Evolutionary conservation across 805 yeast genomes (phyloP), one percentile per base, ranked within the genome.

Genomic region (Metschnikowia chrysomelidarum): DNA sequence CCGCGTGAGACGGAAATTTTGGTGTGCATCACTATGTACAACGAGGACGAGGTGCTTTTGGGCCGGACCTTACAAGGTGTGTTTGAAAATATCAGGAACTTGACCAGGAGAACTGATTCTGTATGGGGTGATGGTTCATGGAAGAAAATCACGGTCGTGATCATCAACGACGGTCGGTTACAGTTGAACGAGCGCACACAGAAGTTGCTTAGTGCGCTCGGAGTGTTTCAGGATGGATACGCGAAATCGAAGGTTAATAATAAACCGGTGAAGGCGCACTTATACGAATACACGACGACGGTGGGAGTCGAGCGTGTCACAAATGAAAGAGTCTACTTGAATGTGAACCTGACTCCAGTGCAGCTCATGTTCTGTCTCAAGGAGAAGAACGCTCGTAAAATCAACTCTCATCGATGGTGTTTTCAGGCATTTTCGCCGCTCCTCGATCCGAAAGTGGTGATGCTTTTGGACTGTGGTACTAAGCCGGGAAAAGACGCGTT

Each of bases 341-440:
- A 78, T 0, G 72, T 87, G 2, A 83, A 80, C 40, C 67, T 74
- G 41, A 71, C 72, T 15, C 98, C 98, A 0, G 82, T 88, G 8
- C 98, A 91, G 59, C 67, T 93, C 61, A 59, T 91, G 17, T 89
- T 89, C 58, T 91, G 96, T 51, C 64, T 91, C 51, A 91, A 91
- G 56, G 98, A 91, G 54, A 78, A 80, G 53, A 91, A 91, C 59
- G 79, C 83, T 47, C 80, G 84, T 56, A 91, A 91, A 54, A 91
- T 91, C 58, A 91, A 91, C 60, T 87, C 96, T 3, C 98, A 91
- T 62, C 75, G 97, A 50, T 91, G 98, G 98, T 88, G 94, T 19
- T 80, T 91, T 62, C 93, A 91, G 59, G 94, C 95, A 2, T 87
- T 91, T 65, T 86, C 88, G 10, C 85, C 89, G 21, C 70, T 83